Base-by-base conservation (phyloP, 1,284 basidiomycete species). In the Rhodotorula sp. region DNA sequence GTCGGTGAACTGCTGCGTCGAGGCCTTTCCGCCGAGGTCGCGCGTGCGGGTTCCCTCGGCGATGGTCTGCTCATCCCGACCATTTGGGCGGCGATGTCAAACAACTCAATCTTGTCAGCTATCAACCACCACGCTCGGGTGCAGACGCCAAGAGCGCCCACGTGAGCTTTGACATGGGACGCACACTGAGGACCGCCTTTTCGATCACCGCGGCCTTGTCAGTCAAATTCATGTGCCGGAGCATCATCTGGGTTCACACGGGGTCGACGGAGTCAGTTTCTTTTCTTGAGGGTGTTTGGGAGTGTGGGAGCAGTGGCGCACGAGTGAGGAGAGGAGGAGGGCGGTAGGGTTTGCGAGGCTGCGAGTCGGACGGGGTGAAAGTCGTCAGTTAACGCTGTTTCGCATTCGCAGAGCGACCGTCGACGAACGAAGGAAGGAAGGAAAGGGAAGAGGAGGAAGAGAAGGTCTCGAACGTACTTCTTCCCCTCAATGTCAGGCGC, bases 211-310 rank as follows among this genome's bases (percentile, higher is more conserved):
- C 84, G 47, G 95, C 96, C 79, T 92, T 85, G 72, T 90, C 87
- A 79, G 86, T 86, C 75, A 99, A 84, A 80, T 88, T 88, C 96
- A 99, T 97, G 85, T 97, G 94, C 82, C 92, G 92, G 79, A 96
- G 81, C 93, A 97, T 98, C 95, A 98, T 98, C 39, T 44, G 39
- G n/a, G n/a, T n/a, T n/a, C 85, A 96, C 93, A 82, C 92, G 92
- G 79, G n/a, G 19, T 49, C 48, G 48, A 24, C n/a, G 48, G n/a
- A 27, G 24, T 49, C n/a, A 27, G 22, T 24, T 49, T n/a, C 9
- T 49, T 20, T n/a, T 20, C 20, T 8, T n/a, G n/a, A n/a, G n/a
- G 24, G 47, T 48, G 2, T 27, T n/a, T n/a, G 24, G 8, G 48
- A 49, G 24, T 15, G 48, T 22, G 4, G 24, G n/a, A 24, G n/a